phyloP scores from a whole-genome alignment of 23 red algal genomes.

The Gracilaria caudata region DNA sequence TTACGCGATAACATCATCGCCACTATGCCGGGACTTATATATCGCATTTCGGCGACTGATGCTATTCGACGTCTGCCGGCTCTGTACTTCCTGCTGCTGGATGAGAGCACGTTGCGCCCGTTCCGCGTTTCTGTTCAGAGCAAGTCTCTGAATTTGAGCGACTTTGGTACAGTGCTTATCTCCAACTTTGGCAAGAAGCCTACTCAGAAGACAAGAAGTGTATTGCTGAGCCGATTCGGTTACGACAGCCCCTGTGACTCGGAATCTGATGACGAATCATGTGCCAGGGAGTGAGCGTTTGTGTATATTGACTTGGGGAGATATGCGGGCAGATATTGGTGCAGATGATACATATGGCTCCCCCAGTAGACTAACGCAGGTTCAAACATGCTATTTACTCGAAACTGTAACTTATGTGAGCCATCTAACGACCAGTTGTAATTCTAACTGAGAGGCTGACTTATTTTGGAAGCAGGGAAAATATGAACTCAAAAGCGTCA shows the following conservation, averaged over 20 bases:
- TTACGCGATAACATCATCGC: slow-evolving; percentile 69
- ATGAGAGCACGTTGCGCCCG: slow-evolving; percentile 60
- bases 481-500: background rate
- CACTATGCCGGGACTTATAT: slow-evolving; percentile 67
- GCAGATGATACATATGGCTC: too few species aligned
- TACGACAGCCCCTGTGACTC: slow-evolving; percentile 64
- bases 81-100: slow-evolving; percentile 65
- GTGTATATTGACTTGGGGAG: background rate
- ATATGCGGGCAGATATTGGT: too few species aligned
- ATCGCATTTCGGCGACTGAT: slow-evolving; percentile 68
- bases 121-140: slow-evolving; percentile 70
- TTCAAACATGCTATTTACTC: background rate
- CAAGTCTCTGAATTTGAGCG: slow-evolving; percentile 65
- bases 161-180: slow-evolving; percentile 65
- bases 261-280: slow-evolving; percentile 67
- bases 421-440: background rate
- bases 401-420: background rate
- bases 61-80: slow-evolving; percentile 58
- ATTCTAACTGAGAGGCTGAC: background rate
- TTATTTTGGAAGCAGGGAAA: background rate
- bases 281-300: slow-evolving; percentile 40
- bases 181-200: slow-evolving; percentile 75
- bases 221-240: slow-evolving; percentile 58
- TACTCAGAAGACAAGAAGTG: slow-evolving; percentile 59
- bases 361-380: background rate